Base-by-base conservation (phyloP, 2,329 filamentous ascomycete genomes). In the Coleophoma cylindrospora region DNA sequence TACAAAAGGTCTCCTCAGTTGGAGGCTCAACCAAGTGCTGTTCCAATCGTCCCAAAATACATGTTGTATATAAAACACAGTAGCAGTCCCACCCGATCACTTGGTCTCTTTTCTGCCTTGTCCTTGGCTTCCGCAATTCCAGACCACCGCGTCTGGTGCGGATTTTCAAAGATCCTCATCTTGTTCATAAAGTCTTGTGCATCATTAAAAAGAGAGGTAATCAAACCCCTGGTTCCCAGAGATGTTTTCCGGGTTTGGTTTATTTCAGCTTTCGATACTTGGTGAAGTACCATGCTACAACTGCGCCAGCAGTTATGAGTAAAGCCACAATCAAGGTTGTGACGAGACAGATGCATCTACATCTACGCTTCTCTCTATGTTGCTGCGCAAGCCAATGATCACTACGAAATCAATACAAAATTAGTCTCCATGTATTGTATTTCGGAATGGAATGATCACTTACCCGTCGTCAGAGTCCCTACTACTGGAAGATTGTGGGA, bases 351-450 rank as follows among this genome's bases (percentile, higher is more conserved):
- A 58, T 50, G n/a, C 50, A 46, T 34, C 57, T 54, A 43, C 59
- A 64, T 32, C 57, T 53, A 19, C 62, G 48, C 57, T 62, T 63
- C 47, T 66, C 59, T 36, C 53, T 57, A 14, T 53, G 56, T 53
- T 66, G 63, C 51, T 63, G 61, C n/a, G 48, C 48, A 27, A 66
- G 50, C 64, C 64, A 66, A 38, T 64, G 60, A 38, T 64, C 54
- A 10, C 60, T 64, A 17, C 32, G 27, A 27, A 4, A 27, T 10
- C 6, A 27, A 8, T 27, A 27, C 34, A 40, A 41, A 32, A 21
- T 43, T 34, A 52, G 49, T 51, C 33, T 34, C n/a, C 37, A 45
- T 27, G 10, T 32, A 43, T 38, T 51, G 34, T 47, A 27, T 17
- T 22, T 12, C 37, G 41, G 34, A 34, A 15, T 43, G 14, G 36